Conservation (phyloP, 1,284 basidiomycete genomes). For the Lignosus rhinocerotis region DNA sequence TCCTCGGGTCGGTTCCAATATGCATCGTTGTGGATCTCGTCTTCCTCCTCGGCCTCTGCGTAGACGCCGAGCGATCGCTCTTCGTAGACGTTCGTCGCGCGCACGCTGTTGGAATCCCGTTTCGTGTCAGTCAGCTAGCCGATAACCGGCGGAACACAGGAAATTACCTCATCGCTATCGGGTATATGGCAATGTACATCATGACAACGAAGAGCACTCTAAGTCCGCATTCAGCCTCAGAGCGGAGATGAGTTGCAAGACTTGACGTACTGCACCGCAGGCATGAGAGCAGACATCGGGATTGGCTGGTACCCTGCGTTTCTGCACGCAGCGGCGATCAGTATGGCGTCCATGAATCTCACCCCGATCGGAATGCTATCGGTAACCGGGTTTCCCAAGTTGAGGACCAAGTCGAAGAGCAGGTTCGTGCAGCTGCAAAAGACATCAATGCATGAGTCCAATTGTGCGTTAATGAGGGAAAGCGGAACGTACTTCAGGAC, state of each 20-base stretch:
- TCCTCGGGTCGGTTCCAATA: conserved; percentile 34
- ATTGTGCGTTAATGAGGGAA: background rate
- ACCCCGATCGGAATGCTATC: conserved; percentile 71
- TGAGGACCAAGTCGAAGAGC: conserved; percentile 86
- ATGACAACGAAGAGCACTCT: conserved; percentile 85
- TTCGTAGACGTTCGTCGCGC: conserved; percentile 99
- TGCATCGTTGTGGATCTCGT: conserved; percentile 44
- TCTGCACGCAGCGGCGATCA: conserved; percentile 81
- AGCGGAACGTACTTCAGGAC: conserved; percentile 61
- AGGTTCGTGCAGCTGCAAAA: conserved; percentile 73
- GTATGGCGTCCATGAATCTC: conserved; percentile 62
- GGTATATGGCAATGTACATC: conserved; percentile 86
- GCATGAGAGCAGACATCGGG: conserved; percentile 69
- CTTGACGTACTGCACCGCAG: conserved; percentile 64
- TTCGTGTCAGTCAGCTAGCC: background rate
- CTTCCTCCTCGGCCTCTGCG: conserved; percentile 46
- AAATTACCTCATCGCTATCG: conserved; percentile 69
- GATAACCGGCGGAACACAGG: background rate
- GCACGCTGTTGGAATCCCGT: conserved; percentile 55
- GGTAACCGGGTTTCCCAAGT: conserved; percentile 80
- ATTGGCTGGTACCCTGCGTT: conserved; percentile 88
- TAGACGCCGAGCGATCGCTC: conserved; percentile 85
- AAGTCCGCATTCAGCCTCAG: conserved; percentile 22
- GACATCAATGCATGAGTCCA: background rate
- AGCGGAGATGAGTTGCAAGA: conserved; percentile 2